A percentile compares a stretch with the other conserved stretches of the same genome.
Evolutionary conservation across 495 filamentous ascomycete genomes (phyloP).

Genomic region (Talaromyces ruber): DNA sequence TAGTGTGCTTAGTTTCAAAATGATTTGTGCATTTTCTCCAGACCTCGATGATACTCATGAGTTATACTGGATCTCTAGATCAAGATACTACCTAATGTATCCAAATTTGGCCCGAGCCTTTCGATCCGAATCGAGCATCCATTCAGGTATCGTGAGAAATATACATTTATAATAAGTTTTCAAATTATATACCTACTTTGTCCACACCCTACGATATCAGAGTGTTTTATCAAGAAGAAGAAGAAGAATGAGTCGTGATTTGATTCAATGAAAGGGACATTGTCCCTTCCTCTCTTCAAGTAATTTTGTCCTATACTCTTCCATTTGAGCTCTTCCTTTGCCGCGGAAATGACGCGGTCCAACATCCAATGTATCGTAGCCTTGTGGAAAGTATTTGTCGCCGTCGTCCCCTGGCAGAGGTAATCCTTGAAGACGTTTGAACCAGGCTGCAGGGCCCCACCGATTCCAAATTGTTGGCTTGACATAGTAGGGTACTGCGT

Average conservation of each 20-base stretch:
- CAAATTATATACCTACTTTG: no score
- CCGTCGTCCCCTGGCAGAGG: slow-evolving; percentile 54
- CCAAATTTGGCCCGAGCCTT: no score
- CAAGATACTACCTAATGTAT: no score
- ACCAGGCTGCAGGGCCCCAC: slow-evolving; percentile 49
- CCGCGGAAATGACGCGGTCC: slow-evolving; percentile 51
- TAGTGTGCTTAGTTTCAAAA: no score
- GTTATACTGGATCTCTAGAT: no score
- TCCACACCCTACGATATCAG: no score
- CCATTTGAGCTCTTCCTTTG: slow-evolving; percentile 41
- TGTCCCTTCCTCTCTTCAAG: slow-evolving; percentile 31
- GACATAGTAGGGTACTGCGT: slow-evolving; percentile 49
- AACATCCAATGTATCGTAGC: slow-evolving; percentile 48
- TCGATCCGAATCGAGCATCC: no score
- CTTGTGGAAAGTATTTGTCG: slow-evolving; percentile 46
- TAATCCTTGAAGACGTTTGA: slow-evolving; percentile 44
- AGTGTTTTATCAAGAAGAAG: no score
- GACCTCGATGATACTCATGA: no score
- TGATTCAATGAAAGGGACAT: slow-evolving; percentile 42
- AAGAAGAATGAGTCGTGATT: neutral
- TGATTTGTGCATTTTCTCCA: no score
- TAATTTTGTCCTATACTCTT: slow-evolving; percentile 30
- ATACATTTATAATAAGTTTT: no score
- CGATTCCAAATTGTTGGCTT: slow-evolving; percentile 52
- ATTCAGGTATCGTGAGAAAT: no score